Evolutionary conservation across 208 protist species (phyloP).

Genomic region (Crithidia expoeki): DNA sequence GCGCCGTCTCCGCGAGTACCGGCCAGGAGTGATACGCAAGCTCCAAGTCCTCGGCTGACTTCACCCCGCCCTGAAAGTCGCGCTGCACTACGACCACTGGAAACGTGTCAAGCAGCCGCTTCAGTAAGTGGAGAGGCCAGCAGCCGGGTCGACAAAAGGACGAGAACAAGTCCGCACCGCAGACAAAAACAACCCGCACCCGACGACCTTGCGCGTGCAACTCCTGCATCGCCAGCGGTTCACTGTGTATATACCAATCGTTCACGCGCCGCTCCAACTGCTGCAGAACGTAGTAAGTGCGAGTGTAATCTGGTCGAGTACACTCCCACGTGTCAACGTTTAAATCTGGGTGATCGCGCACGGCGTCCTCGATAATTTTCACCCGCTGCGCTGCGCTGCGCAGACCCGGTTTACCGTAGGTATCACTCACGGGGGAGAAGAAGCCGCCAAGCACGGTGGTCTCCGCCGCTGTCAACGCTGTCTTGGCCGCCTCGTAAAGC

Average conservation of each 20-base stretch:
- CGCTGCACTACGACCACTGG: constrained; percentile 51
- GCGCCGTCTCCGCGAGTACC: constrained; percentile 26
- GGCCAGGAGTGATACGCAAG: constrained; percentile 16
- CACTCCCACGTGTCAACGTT: constrained; percentile 82
- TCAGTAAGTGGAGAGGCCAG: constrained; percentile 68
- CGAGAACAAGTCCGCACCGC: constrained; percentile 77
- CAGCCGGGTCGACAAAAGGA: constrained; percentile 72
- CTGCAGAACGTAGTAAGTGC: constrained; percentile 66
- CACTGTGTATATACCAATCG: constrained; percentile 42
- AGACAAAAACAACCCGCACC: constrained; percentile 62
- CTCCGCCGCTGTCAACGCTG: constrained; percentile 12
- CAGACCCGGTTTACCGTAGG: constrained; percentile 78
- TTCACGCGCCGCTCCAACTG: constrained; percentile 62
- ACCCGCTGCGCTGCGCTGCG: constrained; percentile 43
- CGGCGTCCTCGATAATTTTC: constrained; percentile 38
- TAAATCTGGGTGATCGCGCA: constrained; percentile 49
- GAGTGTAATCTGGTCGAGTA: constrained; percentile 59
- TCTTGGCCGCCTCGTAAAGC: constrained; percentile 57
- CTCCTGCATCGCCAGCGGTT: constrained; percentile 19
- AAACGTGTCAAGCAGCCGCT: constrained; percentile 61
- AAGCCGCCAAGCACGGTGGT: constrained; percentile 71
- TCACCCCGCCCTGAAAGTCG: background rate
- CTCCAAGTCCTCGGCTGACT: constrained; percentile 2
- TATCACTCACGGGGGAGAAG: constrained; percentile 78
- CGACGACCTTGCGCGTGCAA: constrained; percentile 24